Conservation (phyloP, 306 rosid species). For the Casuarina cunninghamiana region DNA sequence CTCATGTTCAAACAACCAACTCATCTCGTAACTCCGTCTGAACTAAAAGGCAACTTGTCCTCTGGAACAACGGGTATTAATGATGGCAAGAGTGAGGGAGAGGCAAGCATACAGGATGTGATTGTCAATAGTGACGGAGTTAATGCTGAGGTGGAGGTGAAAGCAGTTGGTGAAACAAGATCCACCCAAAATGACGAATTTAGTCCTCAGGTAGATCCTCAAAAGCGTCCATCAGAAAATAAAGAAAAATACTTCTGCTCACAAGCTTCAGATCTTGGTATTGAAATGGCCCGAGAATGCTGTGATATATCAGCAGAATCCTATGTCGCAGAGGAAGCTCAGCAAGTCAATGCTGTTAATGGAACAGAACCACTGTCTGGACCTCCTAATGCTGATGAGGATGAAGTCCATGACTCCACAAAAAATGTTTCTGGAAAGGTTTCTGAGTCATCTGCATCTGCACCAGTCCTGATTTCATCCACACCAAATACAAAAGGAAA, state of each 20-base stretch:
- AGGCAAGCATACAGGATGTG: constrained; percentile 69
- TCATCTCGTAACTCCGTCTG: constrained; percentile 88
- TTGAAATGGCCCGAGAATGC: constrained; percentile 87
- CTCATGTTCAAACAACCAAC: constrained; percentile 83
- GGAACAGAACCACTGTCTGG: constrained; percentile 40
- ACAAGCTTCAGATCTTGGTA: constrained; percentile 96
- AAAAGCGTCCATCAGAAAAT: constrained; percentile 47
- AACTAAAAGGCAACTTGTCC: constrained; percentile 76
- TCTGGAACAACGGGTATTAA: constrained; percentile 52
- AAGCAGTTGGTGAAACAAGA: constrained; percentile 74
- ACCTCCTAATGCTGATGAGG: constrained; percentile 53
- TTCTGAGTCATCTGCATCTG: constrained; percentile 52
- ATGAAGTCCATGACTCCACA: constrained; percentile 51
- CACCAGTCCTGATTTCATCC: constrained; percentile 40
- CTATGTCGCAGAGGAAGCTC: constrained; percentile 49
- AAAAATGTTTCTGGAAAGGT: constrained; percentile 64
- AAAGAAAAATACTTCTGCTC: constrained; percentile 84
- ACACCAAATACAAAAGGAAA: constrained; percentile 65
- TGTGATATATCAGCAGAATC: constrained; percentile 62
- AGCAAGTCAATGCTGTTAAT: constrained; percentile 44
- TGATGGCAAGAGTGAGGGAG: constrained; percentile 68
- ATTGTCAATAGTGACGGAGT: constrained; percentile 54
- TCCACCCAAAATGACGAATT: constrained; percentile 61
- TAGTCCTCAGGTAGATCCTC: constrained; percentile 54
- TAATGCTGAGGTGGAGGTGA: constrained; percentile 81